Evolutionary conservation across 1,139 yeast species (phyloP).

Genomic region (Magnusiomyces sp.): DNA sequence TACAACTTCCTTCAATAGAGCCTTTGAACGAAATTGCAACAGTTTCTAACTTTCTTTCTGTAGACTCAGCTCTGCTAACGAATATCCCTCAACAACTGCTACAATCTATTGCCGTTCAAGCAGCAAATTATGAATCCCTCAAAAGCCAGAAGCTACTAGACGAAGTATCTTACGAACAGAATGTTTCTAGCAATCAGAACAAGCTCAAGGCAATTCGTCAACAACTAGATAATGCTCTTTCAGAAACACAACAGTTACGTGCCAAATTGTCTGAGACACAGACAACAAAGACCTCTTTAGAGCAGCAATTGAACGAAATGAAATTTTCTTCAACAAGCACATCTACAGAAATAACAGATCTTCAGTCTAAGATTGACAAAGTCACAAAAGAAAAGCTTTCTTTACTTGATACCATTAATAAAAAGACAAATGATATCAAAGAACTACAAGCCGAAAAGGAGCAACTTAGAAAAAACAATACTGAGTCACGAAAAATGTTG

Average conservation of each 20-base stretch:
- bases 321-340: slow-evolving; percentile 23
- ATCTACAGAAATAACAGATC: slow-evolving; percentile 16
- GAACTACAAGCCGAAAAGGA: slow-evolving; percentile 48
- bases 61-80: slow-evolving; percentile 19
- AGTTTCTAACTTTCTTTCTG: slow-evolving; percentile 20
- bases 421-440: slow-evolving; percentile 41
- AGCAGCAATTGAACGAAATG: slow-evolving; percentile 27
- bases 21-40: not conserved
- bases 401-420: slow-evolving; percentile 36
- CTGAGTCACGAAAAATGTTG: slow-evolving; percentile 36
- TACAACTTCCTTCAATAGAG: too few relatives aligned
- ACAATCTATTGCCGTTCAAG: slow-evolving; percentile 36
- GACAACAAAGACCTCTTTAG: slow-evolving; percentile 25
- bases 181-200: slow-evolving; percentile 34
- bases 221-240: slow-evolving; percentile 26
- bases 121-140: slow-evolving; percentile 42
- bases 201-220: slow-evolving; percentile 31
- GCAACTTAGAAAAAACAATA: slow-evolving; percentile 41
- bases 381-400: slow-evolving; percentile 33
- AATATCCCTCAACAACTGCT: slow-evolving; percentile 22
- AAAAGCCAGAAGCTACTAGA: slow-evolving; percentile 45
- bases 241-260: slow-evolving; percentile 30
- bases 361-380: slow-evolving; percentile 20
- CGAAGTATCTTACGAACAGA: slow-evolving; percentile 45
- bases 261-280: slow-evolving; percentile 29